These are phyloP conservation scores for Gaultheria prostrata DNA, from an alignment of 148 eudicot genomes.

Conservation along the genomic window DNA sequence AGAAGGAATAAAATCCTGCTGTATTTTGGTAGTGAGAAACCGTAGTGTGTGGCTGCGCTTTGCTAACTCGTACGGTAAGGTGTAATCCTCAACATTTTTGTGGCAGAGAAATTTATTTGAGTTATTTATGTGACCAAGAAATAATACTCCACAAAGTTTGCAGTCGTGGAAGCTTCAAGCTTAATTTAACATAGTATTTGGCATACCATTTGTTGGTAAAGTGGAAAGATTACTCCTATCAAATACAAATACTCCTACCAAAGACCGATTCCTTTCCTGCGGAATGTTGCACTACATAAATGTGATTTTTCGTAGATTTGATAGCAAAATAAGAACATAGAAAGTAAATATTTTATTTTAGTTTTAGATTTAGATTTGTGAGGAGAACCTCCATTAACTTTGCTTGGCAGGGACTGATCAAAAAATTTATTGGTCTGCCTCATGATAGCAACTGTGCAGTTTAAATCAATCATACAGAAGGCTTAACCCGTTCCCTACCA, in stretches of 20 bases:
- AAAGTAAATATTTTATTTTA: background rate
- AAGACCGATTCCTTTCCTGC: background rate
- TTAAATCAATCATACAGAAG: background rate
- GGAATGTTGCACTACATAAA: background rate
- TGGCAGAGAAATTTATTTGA: background rate
- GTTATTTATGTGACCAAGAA: background rate
- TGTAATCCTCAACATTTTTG: background rate
- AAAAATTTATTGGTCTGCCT: background rate
- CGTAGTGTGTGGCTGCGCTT: background rate
- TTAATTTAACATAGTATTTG: background rate
- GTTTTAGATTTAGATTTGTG: background rate
- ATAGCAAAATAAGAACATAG: background rate
- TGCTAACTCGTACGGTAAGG: background rate
- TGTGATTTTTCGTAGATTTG: background rate
- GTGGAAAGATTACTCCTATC: background rate
- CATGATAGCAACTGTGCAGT: background rate
- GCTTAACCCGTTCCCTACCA: too few species aligned
- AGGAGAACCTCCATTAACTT: background rate
- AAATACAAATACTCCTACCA: background rate
- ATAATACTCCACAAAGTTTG: background rate
- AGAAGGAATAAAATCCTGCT: background rate
- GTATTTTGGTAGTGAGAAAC: slow-evolving; percentile 2
- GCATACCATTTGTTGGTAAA: background rate
- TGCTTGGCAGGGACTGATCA: background rate
- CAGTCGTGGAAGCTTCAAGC: background rate